Evolutionary conservation across 805 yeast genomes (phyloP), one percentile per base, ranked within the genome.

Genomic region (Komagataella ulmi): DNA sequence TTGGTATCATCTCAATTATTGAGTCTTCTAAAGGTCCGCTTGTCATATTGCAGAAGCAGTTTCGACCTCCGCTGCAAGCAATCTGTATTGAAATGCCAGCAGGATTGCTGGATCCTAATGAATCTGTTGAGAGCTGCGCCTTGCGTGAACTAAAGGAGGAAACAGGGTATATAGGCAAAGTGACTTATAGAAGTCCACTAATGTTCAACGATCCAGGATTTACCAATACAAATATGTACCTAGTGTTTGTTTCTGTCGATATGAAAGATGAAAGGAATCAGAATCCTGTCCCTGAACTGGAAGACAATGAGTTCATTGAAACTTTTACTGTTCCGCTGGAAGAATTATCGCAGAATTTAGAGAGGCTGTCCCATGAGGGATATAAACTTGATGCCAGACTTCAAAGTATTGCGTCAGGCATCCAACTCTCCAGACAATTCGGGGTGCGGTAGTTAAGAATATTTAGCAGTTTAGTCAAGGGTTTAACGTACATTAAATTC

Each of bases 41-140:
- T 47, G 60, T 78, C 24, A 75, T 89, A 6, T 69, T 93, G 17
- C 91, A 88, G 62, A 88, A 87, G 62, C 99, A 91, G 65, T 91
- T 85, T 69, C 76, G 99, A 53, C 97, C 98, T 1, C 98, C 99
- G 1, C 85, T 85, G 3, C 83, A 76, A 51, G 91, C 88, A 17
- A 88, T 91, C 6, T 84, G 95, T 61, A 81, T 91, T 55, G 99
- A 91, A 66, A 76, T 90, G 63, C 99, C 99, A 1, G 99, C 99
- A 0, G 99, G 99, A 0, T 71, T 91, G 55, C 77, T 93, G 46
- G 99, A 91, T 64, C 88, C 90, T 1, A 75, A 79, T 50, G 98
- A 93, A 64, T 64, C 83, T 1, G 66, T 88, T 24, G 89, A 81
- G 56, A 66, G 77, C 4, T 88, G 97, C 44, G 98, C 99, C 0